Evolutionary conservation across 176 grass and related monocot genomes (phyloP).

Genomic region (Carex littledalei): DNA sequence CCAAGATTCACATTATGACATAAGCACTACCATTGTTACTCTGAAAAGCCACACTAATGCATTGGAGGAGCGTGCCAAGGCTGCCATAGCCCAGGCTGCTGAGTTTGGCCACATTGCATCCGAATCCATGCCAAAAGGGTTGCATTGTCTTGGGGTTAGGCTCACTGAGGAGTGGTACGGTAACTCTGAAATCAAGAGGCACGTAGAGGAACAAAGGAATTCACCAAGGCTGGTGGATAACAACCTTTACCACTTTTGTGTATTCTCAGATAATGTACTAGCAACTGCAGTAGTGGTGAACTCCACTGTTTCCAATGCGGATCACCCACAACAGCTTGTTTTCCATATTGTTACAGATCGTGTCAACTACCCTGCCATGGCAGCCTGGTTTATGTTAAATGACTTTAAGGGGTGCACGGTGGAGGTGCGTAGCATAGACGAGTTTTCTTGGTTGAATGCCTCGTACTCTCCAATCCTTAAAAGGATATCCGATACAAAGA

Average conservation of each 20-base stretch:
- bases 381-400: constrained; percentile 84
- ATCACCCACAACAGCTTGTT: constrained; percentile 97
- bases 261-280: constrained; percentile 96
- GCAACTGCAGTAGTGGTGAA: constrained; percentile 92
- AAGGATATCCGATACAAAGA: constrained; percentile 45
- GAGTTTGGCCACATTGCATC: constrained; percentile 86
- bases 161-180: constrained; percentile 74
- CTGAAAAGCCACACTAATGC: constrained; percentile 75
- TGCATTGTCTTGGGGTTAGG: constrained; percentile 77
- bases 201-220: constrained; percentile 62
- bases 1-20: constrained; percentile 96
- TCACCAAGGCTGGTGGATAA: constrained; percentile 91
- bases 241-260: constrained; percentile 93
- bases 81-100: constrained; percentile 70
- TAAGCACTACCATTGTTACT: constrained; percentile 79
- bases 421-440: constrained; percentile 82
- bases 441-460: constrained; percentile 89
- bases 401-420: constrained; percentile 87
- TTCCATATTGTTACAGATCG: constrained; percentile 94
- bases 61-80: constrained; percentile 86
- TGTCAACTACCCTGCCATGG: constrained; percentile 72
- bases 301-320: constrained; percentile 90
- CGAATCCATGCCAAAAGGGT: constrained; percentile 67
- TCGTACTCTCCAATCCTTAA: constrained; percentile 59
- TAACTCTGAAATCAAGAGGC: constrained; percentile 47